phyloP scores from a whole-genome alignment of 345 rosid species.

The Eucalyptus pumila region DNA sequence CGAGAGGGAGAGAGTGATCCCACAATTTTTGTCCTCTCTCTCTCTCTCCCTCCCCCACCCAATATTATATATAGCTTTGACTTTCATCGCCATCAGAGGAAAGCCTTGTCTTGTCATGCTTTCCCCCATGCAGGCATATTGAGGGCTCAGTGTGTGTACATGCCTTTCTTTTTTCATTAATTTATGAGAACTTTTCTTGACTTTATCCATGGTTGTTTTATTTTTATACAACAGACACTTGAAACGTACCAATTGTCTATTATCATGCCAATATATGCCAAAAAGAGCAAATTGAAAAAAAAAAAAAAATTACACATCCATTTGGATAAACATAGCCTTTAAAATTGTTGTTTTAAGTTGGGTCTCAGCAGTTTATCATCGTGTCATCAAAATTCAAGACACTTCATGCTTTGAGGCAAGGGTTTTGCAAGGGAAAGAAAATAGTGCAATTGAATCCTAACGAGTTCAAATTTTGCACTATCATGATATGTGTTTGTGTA shows the following conservation, averaged over 20 bases:
- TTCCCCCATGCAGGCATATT: neutral
- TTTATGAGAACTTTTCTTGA: neutral
- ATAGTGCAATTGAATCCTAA: neutral
- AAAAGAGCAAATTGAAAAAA: neutral
- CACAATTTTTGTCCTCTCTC: neutral
- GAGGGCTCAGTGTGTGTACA: neutral
- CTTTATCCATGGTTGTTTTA: neutral
- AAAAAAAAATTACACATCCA: neutral
- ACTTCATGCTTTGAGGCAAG: neutral
- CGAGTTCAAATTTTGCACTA: neutral
- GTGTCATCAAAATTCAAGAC: neutral
- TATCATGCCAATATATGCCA: neutral
- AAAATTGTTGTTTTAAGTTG: neutral
- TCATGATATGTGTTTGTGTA: neutral
- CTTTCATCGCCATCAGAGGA: neutral
- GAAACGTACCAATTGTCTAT: neutral
- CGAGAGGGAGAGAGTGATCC: neutral
- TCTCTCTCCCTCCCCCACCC: neutral
- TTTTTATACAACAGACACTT: neutral
- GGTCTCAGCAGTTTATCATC: neutral
- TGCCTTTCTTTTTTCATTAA: neutral
- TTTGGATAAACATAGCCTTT: neutral
- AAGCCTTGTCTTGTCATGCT: neutral
- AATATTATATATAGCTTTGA: neutral
- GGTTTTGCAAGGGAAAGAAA: neutral